Conservation (phyloP, 495 filamentous ascomycete genomes). For the Penicillium psychrofluorescens region DNA sequence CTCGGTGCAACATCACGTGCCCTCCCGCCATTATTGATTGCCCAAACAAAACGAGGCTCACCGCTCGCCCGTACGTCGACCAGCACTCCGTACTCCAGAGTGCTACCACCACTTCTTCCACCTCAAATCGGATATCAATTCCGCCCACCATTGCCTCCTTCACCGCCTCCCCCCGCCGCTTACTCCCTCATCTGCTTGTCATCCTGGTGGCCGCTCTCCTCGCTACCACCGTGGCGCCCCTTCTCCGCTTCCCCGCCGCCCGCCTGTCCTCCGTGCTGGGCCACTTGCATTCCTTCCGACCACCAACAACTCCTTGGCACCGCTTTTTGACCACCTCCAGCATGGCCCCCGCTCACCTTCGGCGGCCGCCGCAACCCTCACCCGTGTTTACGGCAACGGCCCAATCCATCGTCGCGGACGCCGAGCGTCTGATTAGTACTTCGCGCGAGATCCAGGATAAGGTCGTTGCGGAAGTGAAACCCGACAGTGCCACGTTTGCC, state of each 20-base stretch:
- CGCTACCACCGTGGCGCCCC: slow-evolving; percentile 64
- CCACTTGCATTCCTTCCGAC: slow-evolving; percentile 43
- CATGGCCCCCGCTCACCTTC: slow-evolving; percentile 58
- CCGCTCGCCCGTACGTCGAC: too few species aligned
- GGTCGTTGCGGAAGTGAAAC: slow-evolving; percentile 60
- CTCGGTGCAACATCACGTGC: not conserved
- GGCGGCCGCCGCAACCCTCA: slow-evolving; percentile 75
- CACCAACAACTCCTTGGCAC: not conserved
- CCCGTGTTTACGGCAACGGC: slow-evolving; percentile 81
- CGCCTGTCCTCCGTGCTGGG: slow-evolving; percentile 51
- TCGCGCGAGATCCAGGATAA: slow-evolving; percentile 67
- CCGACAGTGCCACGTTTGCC: slow-evolving; percentile 58
- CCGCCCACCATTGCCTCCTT: slow-evolving; percentile 12
- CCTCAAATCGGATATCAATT: not conserved
- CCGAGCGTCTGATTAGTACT: slow-evolving; percentile 62
- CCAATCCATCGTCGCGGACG: slow-evolving; percentile 65
- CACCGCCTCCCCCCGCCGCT: slow-evolving; percentile 28
- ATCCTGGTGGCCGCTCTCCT: slow-evolving; percentile 22
- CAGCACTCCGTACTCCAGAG: too few species aligned
- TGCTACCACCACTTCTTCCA: slow-evolving; percentile 1
- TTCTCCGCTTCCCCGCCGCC: slow-evolving; percentile 46
- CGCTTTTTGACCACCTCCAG: slow-evolving; percentile 52
- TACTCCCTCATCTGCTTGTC: slow-evolving; percentile 50
- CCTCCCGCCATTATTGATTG: too few species aligned
- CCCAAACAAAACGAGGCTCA: too few species aligned